Evolutionary conservation across 495 filamentous ascomycete genomes (phyloP), one percentile per base, ranked within the genome.

Genomic region (Daldinia childiae): DNA sequence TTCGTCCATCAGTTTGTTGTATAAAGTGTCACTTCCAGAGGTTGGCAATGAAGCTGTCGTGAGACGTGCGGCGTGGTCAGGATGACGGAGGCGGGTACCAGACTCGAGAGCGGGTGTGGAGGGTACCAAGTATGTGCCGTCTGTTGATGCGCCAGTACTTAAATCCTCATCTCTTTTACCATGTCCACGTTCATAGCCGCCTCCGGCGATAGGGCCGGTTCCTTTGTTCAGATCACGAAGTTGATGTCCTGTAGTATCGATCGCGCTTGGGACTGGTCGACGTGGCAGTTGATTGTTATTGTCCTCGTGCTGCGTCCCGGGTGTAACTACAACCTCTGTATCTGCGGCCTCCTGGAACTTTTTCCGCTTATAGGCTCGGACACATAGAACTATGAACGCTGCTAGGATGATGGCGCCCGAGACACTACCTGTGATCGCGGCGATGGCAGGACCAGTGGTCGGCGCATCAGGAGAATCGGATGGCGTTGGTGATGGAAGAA

Each of bases 61-160:
- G 12, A 17, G 11, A 4, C 50, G 50, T 8, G 41, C 26, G 32
- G 65, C 24, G 58, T 76, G 74, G 2, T 67, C 71, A 3, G 52
- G 21, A 1, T 36, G 26, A 9, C 32, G 59, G 12, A 9, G 21
- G 1, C 62, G 61, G 1, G 43, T 41, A 11, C 72, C 68, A 1
- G 68, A 69, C 55, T 75, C 70, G 45, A 77, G 62, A 1, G 65
- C 60, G 14, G 75, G 71, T 4, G 64, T 74, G 12, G 55, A 60
- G 11, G 73, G 70, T 7, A 64, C 48, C 15, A 74, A 17, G 21
- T 59, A 56, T 9, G 34, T 26, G 39, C 43, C 27, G 29, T 71
- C 59, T 2, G 60, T 45, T 32, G 39, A 64, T 59, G 38, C 19
- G 43, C 43, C 43, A 9, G 43, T 12, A 24, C 43, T 21, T 12